phyloP scores from a whole-genome alignment of 352 stramenopile genomes.

The Pythium periplocum region DNA sequence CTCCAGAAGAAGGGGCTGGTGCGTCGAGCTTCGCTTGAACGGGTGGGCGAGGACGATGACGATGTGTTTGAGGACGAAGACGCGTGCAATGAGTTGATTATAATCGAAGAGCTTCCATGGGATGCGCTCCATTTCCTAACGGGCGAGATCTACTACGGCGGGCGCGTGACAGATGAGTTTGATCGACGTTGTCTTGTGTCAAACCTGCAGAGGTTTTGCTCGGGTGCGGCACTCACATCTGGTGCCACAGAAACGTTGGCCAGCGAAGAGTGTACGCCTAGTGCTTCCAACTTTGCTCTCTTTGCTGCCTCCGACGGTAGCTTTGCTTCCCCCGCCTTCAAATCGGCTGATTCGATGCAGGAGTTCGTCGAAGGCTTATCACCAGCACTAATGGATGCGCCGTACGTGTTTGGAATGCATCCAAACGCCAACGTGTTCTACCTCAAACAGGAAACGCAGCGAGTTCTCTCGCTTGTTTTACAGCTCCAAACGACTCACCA shows the following conservation, averaged over 20 bases:
- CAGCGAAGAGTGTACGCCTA: too few relatives aligned
- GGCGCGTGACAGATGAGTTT: conserved; percentile 77
- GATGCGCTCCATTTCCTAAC: conserved; percentile 75
- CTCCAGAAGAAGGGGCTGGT: not conserved
- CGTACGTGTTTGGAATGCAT: conserved; percentile 81
- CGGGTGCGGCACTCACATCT: conserved; percentile 12
- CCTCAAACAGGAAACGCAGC: conserved; percentile 48
- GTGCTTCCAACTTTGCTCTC: not conserved
- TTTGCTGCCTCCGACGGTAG: conserved; percentile 24
- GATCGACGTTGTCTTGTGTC: conserved; percentile 66
- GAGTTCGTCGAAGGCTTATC: conserved; percentile 40
- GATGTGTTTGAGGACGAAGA: not conserved
- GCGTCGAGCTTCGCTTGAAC: not conserved
- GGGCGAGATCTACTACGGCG: conserved; percentile 79
- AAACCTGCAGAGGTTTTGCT: conserved; percentile 66
- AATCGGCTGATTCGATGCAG: conserved; percentile 28
- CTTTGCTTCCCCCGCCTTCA: conserved; percentile 45
- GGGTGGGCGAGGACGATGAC: conserved; percentile 2
- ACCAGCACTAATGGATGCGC: conserved; percentile 33
- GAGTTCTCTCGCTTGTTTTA: conserved; percentile 28
- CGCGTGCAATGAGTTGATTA: too few relatives aligned
- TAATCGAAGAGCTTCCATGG: conserved; percentile 42
- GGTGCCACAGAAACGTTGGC: not conserved
- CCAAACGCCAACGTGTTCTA: conserved; percentile 73
- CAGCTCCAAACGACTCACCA: conserved; percentile 28